Percentiles rank a stretch among this genome's conserved stretches.
Conservation (phyloP, 805 yeast species). For the Brettanomyces bruxellensis region DNA sequence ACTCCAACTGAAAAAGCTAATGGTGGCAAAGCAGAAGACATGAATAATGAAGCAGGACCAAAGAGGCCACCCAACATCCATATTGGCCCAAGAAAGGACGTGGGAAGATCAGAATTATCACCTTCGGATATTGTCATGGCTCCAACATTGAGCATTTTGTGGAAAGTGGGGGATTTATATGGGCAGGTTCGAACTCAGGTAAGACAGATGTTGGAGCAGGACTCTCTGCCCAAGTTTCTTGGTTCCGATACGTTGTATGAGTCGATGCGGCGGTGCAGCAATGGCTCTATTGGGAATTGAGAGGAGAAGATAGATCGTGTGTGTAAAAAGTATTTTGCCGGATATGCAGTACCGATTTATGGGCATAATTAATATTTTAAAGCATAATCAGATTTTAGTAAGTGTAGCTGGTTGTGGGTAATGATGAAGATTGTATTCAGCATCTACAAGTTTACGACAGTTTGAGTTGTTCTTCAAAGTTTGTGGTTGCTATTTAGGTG, state of each 20-base stretch:
- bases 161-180: conserved; percentile 33
- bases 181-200: conserved; percentile 41
- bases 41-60: neutral
- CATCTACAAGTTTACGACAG: too few relatives aligned
- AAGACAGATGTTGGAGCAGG: conserved; percentile 55
- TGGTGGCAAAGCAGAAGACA: neutral
- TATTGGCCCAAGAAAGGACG: neutral
- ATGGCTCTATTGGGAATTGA: neutral
- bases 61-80: neutral
- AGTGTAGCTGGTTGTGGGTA: too few relatives aligned
- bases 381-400: too few relatives aligned
- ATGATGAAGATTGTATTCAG: too few relatives aligned
- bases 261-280: conserved; percentile 8
- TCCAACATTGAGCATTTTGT: conserved; percentile 28
- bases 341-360: too few relatives aligned
- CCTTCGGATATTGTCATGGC: conserved; percentile 28
- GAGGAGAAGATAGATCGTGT: too few relatives aligned
- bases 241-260: conserved; percentile 30
- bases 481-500: too few relatives aligned
- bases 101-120: conserved; percentile 7
- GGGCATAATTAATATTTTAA: too few relatives aligned
- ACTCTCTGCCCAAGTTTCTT: conserved; percentile 66
- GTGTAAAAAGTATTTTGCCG: too few relatives aligned
- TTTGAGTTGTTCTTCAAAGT: too few relatives aligned
- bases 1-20: neutral